Percentiles rank a stretch among this genome's conserved stretches.
Evolutionary conservation across 257 asterid genomes (phyloP).

Genomic region (Petunia secreta): DNA sequence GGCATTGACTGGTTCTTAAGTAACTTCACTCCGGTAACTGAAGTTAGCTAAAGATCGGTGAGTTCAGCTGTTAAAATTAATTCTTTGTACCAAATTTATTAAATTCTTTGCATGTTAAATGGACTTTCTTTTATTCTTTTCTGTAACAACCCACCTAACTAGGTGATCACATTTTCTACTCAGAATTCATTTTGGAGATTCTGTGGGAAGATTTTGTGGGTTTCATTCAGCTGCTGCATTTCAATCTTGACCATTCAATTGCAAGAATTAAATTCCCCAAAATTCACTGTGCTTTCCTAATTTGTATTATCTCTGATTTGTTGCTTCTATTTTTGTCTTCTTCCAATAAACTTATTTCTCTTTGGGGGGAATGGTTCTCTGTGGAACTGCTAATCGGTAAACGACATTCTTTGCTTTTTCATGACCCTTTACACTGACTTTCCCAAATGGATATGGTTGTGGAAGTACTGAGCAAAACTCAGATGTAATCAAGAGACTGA

Average conservation of each 20-base stretch:
- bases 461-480: neutral
- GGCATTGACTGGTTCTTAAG: conserved; percentile 60
- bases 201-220: conserved; percentile 39
- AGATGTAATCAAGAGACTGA: neutral
- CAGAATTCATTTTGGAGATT: conserved; percentile 27
- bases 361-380: neutral
- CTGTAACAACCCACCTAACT: conserved; percentile 34
- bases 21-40: conserved; percentile 43
- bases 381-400: neutral
- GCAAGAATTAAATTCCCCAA: conserved; percentile 45
- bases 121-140: conserved; percentile 17
- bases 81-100: neutral
- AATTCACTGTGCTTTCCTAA: conserved; percentile 44
- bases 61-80: conserved; percentile 40
- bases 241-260: conserved; percentile 37
- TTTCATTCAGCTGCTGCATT: conserved; percentile 37
- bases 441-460: neutral
- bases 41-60: conserved; percentile 57
- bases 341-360: conserved; percentile 8
- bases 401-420: neutral
- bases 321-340: conserved; percentile 27
- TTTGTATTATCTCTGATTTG: conserved; percentile 20
- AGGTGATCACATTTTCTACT: conserved; percentile 45
- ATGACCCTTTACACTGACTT: neutral
- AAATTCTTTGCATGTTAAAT: conserved; percentile 11